Evolutionary conservation across 192 early-diverging fungal species (phyloP).

Genomic region (Linderina pennispora): DNA sequence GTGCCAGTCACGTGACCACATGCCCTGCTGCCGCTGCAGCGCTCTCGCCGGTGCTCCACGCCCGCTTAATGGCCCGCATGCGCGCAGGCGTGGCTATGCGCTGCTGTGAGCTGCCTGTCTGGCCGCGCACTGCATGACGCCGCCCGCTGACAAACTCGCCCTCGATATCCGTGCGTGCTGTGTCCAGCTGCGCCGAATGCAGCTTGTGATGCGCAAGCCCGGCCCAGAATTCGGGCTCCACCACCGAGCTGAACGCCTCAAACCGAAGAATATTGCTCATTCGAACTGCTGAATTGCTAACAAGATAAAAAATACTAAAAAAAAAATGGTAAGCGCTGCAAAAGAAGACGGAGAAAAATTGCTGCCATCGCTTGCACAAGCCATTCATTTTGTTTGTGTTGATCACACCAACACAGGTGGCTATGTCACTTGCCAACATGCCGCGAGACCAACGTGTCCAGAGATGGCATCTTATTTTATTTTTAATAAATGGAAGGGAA

Average conservation of each 20-base stretch:
- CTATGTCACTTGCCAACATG: too few relatives aligned
- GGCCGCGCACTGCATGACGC: slow-evolving; percentile 38
- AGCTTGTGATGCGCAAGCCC: slow-evolving; percentile 78
- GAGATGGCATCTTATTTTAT: too few relatives aligned
- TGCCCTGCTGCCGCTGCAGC: neutral
- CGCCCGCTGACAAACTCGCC: slow-evolving; percentile 65
- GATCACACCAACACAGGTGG: too few relatives aligned
- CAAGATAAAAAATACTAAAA: slow-evolving; percentile 1
- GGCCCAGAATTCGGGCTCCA: slow-evolving; percentile 90
- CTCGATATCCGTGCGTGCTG: slow-evolving; percentile 47
- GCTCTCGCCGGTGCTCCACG: slow-evolving; percentile 38
- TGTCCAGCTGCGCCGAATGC: slow-evolving; percentile 73
- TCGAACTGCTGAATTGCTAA: neutral
- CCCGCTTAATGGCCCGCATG: slow-evolving; percentile 54
- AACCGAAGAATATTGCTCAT: slow-evolving; percentile 66
- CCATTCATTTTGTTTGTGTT: too few relatives aligned
- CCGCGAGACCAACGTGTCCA: too few relatives aligned
- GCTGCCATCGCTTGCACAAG: too few relatives aligned
- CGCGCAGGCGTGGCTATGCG: slow-evolving; percentile 51
- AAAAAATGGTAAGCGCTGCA: neutral
- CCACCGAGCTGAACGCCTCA: slow-evolving; percentile 73
- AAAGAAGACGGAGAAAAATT: neutral
- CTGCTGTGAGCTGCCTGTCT: slow-evolving; percentile 10
- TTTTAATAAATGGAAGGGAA: neutral
- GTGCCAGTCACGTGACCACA: slow-evolving; percentile 14